A percentile compares a stretch with the other conserved stretches of the same genome.
phyloP scores from a whole-genome alignment of 441 rosid genomes.

The Arabidopsis lyrata region DNA sequence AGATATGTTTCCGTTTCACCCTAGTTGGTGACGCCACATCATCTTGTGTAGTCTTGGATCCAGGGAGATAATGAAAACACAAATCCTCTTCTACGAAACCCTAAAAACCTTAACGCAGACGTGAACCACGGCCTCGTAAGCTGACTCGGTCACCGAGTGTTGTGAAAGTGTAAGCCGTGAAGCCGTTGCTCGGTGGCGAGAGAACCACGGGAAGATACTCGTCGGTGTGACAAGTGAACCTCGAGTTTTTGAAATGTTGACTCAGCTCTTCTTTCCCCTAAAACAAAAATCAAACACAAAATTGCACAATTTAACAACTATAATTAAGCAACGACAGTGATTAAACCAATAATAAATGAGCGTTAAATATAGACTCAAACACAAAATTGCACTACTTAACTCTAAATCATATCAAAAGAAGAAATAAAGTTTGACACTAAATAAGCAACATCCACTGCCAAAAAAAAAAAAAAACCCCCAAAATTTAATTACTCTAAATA shows the following conservation, averaged over 20 bases:
- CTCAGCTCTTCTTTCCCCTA: constrained; percentile 58
- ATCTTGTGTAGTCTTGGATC: not conserved
- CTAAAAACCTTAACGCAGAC: constrained; percentile 10
- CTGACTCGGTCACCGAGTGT: constrained; percentile 43
- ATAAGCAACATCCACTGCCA: not conserved
- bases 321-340: not conserved
- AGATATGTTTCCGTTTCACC: constrained; percentile 54
- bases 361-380: not conserved
- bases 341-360: not conserved
- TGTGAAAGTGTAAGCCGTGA: constrained; percentile 2
- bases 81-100: not conserved
- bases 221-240: constrained; percentile 53
- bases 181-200: constrained; percentile 57
- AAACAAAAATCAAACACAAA: not conserved
- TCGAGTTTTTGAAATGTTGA: constrained; percentile 46
- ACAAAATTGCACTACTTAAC: not conserved
- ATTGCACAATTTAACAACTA: not conserved
- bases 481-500: not conserved
- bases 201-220: constrained; percentile 55
- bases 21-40: constrained; percentile 33
- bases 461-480: no score
- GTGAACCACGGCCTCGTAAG: not conserved
- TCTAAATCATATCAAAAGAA: not conserved
- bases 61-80: constrained; percentile 57
- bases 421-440: not conserved